Evolutionary conservation across 2,329 filamentous ascomycete species (phyloP), one percentile per base, ranked within the genome.

Genomic region (Trichoderma oligosporum): DNA sequence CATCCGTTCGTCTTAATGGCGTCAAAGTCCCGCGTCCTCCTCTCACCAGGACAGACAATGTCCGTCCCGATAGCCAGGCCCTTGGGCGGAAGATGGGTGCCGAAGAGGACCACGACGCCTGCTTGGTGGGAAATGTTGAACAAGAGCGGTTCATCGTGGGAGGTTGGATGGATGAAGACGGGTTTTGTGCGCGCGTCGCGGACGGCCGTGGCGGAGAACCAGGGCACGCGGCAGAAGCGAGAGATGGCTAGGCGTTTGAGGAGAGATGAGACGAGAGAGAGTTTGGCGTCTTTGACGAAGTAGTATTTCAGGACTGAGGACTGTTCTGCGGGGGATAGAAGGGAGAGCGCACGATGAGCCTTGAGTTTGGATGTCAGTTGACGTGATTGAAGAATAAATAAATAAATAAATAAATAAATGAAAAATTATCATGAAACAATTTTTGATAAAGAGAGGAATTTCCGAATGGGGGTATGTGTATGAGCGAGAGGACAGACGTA

Each of bases 71-170:
- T 78, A 44, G 87, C 73, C 2, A 69, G 57, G 3, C 64, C 65
- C 1, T 18, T 72, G 66, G 51, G 66, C n/a, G 48, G 64, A 18
- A 66, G 67, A 39, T 70, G 67, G 2, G 78, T 73, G 12, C 85
- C 86, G 11, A 87, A 78, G 27, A 92, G 74, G 2, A 82, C 82
- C 0, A 91, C 88, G 14, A 93, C 74, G 1, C 89, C 88, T 7
- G 85, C 86, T 74, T 93, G 89, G 70, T 93, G 89, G 44, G 83
- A 86, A 56, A 92, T 81, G 71, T 93, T 93, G 78, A 93, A 92
- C 61, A 74, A 64, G n/a, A 84, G 68, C 16, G 78, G 71, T 63
- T 77, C 79, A 57, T 58, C 73, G 62, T 64, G 81, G 72, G 68
- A 76, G 73, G 68, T 76, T 70, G 61, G 78, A 75, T 76, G 74